These are phyloP conservation scores for baker's yeast (Saccharomyces cerevisiae) DNA, from an alignment of 805 yeast genomes.

Conservation along the genomic window DNA sequence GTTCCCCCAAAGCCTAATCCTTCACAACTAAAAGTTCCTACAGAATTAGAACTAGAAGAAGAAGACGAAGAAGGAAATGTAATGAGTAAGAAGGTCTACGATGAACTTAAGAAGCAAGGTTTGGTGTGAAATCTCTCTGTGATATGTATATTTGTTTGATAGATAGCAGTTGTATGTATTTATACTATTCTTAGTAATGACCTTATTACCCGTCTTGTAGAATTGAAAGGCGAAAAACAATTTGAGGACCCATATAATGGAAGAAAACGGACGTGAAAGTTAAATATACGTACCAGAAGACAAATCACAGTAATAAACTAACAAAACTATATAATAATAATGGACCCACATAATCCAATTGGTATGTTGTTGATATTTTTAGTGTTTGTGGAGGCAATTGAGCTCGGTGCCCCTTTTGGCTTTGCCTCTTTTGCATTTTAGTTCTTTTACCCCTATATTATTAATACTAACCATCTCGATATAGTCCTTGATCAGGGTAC, in stretches of 20 bases:
- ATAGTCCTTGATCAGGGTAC: constrained; percentile 95
- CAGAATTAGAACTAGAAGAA: constrained; percentile 57
- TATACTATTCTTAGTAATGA: background rate
- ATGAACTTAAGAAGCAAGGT: constrained; percentile 84
- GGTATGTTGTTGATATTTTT: constrained; percentile 17
- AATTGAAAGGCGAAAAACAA: background rate
- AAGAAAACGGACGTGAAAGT: background rate
- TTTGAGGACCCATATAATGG: background rate
- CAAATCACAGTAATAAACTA: background rate
- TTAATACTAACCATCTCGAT: background rate
- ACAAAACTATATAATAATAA: constrained; percentile 2
- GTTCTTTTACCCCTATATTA: constrained; percentile 2
- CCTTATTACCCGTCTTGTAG: background rate
- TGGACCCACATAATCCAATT: constrained; percentile 31
- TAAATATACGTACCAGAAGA: background rate
- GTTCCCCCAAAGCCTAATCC: constrained; percentile 3
- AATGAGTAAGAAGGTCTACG: constrained; percentile 73
- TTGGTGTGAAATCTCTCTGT: constrained; percentile 37
- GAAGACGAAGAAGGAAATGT: constrained; percentile 93
- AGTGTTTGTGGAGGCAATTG: background rate
- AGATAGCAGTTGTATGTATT: background rate
- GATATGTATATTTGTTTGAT: background rate
- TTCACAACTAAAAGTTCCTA: constrained; percentile 12
- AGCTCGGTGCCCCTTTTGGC: background rate
- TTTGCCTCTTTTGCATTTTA: background rate